Evolutionary conservation across 306 rosid species (phyloP), one percentile per base, ranked within the genome.

Genomic region (Datisca glomerata): DNA sequence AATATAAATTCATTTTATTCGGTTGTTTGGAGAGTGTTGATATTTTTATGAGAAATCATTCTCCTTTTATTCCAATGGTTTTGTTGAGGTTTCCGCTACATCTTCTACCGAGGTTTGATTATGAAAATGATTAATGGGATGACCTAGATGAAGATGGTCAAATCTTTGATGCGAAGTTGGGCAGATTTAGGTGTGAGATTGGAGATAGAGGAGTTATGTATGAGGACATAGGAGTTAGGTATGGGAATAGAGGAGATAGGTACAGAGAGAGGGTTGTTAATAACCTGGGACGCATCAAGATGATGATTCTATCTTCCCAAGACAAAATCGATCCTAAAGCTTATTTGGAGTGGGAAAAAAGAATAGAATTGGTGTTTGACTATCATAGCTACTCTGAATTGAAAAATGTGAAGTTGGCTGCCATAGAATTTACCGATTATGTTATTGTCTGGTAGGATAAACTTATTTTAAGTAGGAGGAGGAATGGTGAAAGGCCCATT

Each of bases 401-500:
- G 18, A 40, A 47, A 16, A 28, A 47, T 6, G 38, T 47, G 6
- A 47, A 47, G 9, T 10, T 47, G 1, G 5, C 38, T 2, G 6
- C 24, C n/a, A 27, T 47, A 24, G 38, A 28, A 15, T 28, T 14
- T 29, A 14, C 22, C 17, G 23, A 28, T 6, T 47, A 47, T 28
- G 13, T 3, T 16, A 47, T 47, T 47, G 24, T 47, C 2, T 47
- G 37, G 23, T 47, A 21, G 23, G 52, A 47, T 47, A 36, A 47
- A 27, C 34, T 47, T 1, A 12, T 29, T 6, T 16, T 27, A 10
- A 47, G 32, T 5, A 49, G 19, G 15, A 49, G 42, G 10, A 20
- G 28, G 5, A 31, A n/a, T 11, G 10, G 19, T 4, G 41, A 49
- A 8, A 12, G 31, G 12, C 41, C 12, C 3, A 33, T 49, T 11